phyloP scores from a whole-genome alignment of 2,329 filamentous ascomycete genomes.

The Alternaria ventricosa region DNA sequence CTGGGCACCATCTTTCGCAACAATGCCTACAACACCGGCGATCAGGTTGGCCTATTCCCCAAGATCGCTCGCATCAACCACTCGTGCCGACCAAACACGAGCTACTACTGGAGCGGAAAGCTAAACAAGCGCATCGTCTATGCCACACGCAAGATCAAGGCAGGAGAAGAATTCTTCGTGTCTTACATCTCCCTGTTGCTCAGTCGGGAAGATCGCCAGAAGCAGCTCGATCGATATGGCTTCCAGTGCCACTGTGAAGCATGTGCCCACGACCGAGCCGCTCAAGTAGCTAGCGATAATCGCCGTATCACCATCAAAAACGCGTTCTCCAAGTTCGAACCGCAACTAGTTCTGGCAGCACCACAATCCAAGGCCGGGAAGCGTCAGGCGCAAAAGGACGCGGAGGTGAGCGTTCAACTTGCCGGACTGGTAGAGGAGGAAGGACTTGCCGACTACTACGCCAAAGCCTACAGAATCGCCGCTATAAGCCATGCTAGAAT shows the following conservation, averaged over 20 bases:
- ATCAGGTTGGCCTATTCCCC: constrained; percentile 41
- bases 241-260: constrained; percentile 48
- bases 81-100: constrained; percentile 45
- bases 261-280: constrained; percentile 36
- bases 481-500: constrained; percentile 40
- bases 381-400: constrained; percentile 34
- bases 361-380: constrained; percentile 28
- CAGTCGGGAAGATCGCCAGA: constrained; percentile 36
- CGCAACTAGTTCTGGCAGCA: constrained; percentile 29
- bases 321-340: constrained; percentile 35
- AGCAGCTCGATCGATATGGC: constrained; percentile 43
- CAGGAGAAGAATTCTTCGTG: constrained; percentile 51
- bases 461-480: constrained; percentile 39
- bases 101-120: constrained; percentile 47
- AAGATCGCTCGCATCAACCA: constrained; percentile 48
- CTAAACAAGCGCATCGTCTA: constrained; percentile 43
- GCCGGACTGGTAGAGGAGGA: constrained; percentile 42
- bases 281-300: constrained; percentile 31
- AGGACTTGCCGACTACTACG: constrained; percentile 44
- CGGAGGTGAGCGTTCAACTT: constrained; percentile 36
- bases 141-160: constrained; percentile 44
- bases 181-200: constrained; percentile 49
- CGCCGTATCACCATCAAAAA: constrained; percentile 36
- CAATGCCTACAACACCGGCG: constrained; percentile 45
- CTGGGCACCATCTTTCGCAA: constrained; percentile 44